Evolutionary conservation across 306 rosid genomes (phyloP).

Genomic region (Castanea crenata): DNA sequence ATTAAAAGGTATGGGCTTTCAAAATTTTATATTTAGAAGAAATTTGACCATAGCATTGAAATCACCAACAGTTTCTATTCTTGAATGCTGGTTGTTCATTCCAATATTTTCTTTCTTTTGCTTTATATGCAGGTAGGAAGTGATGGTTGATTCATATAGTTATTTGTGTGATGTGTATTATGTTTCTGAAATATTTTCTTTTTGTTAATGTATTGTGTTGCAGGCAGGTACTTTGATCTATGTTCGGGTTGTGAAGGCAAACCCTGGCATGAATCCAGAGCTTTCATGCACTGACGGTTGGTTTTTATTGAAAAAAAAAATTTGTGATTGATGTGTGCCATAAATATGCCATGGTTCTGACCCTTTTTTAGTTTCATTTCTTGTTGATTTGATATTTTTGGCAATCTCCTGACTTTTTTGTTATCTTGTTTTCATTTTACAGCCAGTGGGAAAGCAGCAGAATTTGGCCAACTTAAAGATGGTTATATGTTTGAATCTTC

Average conservation of each 20-base stretch:
- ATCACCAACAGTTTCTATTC: background rate
- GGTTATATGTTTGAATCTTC: constrained; percentile 87
- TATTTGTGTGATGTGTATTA: background rate
- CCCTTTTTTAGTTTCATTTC: background rate
- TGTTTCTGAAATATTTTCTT: constrained; percentile 9
- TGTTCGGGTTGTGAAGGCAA: constrained; percentile 77
- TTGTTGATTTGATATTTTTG: constrained; percentile 19
- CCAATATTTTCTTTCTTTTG: background rate
- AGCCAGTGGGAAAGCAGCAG: constrained; percentile 86
- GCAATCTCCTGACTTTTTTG: background rate
- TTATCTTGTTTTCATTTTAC: constrained; percentile 9
- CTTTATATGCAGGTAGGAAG: background rate
- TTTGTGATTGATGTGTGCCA: background rate
- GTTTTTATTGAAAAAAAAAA: constrained; percentile 5
- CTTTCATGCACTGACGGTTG: constrained; percentile 86
- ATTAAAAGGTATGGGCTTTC: background rate
- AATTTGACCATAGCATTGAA: background rate
- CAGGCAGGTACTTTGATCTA: constrained; percentile 79
- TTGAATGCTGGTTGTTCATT: background rate
- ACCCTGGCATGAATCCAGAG: constrained; percentile 88
- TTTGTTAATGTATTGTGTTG: constrained; percentile 30
- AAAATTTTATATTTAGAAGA: background rate
- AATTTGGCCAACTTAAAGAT: constrained; percentile 71
- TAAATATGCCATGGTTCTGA: background rate
- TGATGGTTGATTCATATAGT: background rate